Evolutionary conservation across 441 rosid genomes (phyloP).

Genomic region (Erysimum cheiri): DNA sequence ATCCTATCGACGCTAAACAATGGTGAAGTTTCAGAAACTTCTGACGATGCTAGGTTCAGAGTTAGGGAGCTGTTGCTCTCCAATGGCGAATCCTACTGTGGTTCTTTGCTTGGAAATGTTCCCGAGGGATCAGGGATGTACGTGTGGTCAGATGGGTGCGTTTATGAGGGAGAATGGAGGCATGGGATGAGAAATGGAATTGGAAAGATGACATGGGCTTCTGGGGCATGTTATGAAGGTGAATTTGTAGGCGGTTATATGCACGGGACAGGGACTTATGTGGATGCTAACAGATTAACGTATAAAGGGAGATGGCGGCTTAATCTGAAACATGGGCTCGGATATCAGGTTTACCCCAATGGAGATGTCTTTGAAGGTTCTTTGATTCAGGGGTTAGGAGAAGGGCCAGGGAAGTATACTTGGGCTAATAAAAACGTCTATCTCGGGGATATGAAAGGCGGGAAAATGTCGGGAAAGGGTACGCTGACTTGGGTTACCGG

Average conservation of each 20-base stretch:
- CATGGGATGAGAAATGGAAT: slow-evolving; percentile 86
- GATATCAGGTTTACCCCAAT: slow-evolving; percentile 77
- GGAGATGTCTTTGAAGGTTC: slow-evolving; percentile 90
- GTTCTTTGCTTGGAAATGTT: slow-evolving; percentile 74
- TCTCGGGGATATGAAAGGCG: slow-evolving; percentile 90
- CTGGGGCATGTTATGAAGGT: slow-evolving; percentile 83
- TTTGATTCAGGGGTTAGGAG: slow-evolving; percentile 91
- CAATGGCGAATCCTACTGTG: slow-evolving; percentile 76
- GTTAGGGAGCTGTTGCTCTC: slow-evolving; percentile 65
- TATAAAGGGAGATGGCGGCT: slow-evolving; percentile 93
- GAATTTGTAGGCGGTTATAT: slow-evolving; percentile 92
- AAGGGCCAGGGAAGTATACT: slow-evolving; percentile 95
- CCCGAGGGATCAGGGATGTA: slow-evolving; percentile 88
- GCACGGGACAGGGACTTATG: slow-evolving; percentile 78
- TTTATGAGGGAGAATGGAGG: slow-evolving; percentile 94
- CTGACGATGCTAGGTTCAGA: slow-evolving; percentile 68
- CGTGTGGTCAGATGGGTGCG: slow-evolving; percentile 77
- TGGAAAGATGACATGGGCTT: slow-evolving; percentile 81
- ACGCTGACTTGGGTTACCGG: slow-evolving; percentile 84
- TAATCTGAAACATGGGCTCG: slow-evolving; percentile 91
- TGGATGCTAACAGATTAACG: slow-evolving; percentile 55
- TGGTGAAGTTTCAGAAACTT: slow-evolving; percentile 58
- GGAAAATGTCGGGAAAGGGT: slow-evolving; percentile 95
- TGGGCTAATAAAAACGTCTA: slow-evolving; percentile 89
- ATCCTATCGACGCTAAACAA: slow-evolving; percentile 48